phyloP scores from a whole-genome alignment of 2,329 filamentous ascomycete genomes.

The Colletotrichum camelliae region DNA sequence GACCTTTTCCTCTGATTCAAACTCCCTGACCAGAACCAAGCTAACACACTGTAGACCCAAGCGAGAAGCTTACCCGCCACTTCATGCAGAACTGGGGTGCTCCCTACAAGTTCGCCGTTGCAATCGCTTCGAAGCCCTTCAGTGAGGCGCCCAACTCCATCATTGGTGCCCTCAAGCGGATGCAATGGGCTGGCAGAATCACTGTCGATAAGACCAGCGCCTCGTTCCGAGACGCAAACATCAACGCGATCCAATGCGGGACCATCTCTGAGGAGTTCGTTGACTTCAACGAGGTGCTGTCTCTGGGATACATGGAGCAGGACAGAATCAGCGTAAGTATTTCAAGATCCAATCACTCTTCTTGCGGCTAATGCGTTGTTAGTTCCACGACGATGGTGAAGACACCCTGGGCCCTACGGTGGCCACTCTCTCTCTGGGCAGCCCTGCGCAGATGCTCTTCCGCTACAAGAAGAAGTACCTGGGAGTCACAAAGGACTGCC shows the following conservation, averaged over 20 bases:
- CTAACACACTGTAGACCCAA: conserved; percentile 34
- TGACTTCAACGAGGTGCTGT: conserved; percentile 68
- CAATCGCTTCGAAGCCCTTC: conserved; percentile 56
- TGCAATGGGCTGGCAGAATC: conserved; percentile 59
- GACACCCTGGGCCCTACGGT: conserved; percentile 66
- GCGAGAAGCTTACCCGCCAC: conserved; percentile 54
- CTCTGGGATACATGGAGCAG: conserved; percentile 66
- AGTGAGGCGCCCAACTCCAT: conserved; percentile 52
- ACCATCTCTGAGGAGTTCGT: conserved; percentile 31
- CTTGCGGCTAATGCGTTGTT: not conserved
- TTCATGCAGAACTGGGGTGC: conserved; percentile 66
- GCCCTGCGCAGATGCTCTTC: conserved; percentile 62
- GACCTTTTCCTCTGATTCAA: not conserved
- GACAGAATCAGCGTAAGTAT: conserved; percentile 59
- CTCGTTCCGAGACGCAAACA: conserved; percentile 6
- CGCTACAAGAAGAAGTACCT: conserved; percentile 53
- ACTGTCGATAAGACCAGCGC: conserved; percentile 37
- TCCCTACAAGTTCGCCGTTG: conserved; percentile 70
- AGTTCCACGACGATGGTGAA: conserved; percentile 73
- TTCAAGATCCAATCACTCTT: not conserved
- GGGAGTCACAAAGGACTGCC: not conserved
- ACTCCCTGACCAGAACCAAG: conserved; percentile 7
- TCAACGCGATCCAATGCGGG: not conserved
- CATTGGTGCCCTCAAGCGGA: conserved; percentile 52
- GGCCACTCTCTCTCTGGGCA: conserved; percentile 65